Evolutionary conservation across 352 stramenopile genomes (phyloP), one percentile per base, ranked within the genome.

Genomic region (Phytophthora agathidicida): DNA sequence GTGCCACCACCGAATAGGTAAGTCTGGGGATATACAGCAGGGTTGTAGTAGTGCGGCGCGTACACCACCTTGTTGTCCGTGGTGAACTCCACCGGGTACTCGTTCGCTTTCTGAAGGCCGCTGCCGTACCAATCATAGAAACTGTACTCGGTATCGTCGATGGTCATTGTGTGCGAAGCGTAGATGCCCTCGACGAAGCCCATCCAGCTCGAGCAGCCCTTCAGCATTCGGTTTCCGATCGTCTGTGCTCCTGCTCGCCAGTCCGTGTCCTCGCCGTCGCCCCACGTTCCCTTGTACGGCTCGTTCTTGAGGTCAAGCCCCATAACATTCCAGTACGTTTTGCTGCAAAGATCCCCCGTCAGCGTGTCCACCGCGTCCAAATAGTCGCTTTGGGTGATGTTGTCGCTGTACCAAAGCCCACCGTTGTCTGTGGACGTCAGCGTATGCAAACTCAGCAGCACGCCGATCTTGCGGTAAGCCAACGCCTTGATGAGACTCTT

Each of bases 311-410:
- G 57, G 44, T 90, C 78, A 22, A 93, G 62, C 13, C 80, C 81
- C 8, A 93, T 78, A 35, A 93, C 59, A 58, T 91, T 91, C 77
- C 80, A 93, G 64, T 88, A 93, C 32, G 76, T 68, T 9, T 74
- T 60, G 3, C 55, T 77, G 58, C 83, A 91, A 17, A 91, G 41
- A 5, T 54, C 65, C 3, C 23, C 51, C 0, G 77, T 84, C 17
- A 88, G 48, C 4, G 51, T 68, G 32, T 82, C 75, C 33, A 88
- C 77, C 2, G 77, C 70, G 0, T 64, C 56, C 22, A 88, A 28
- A 24, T 75, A 83, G 6, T 72, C 46, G 7, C 68, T 65, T 31
- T 81, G 63, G 1, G 71, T 64, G 36, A 82, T 45, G 3, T 56
- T 58, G 13, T 61, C 53, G 32, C 51, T 75, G 48, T 78, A 80